Evolutionary conservation across 805 yeast species (phyloP).

Genomic region (Blastobotrys chiropterorum): DNA sequence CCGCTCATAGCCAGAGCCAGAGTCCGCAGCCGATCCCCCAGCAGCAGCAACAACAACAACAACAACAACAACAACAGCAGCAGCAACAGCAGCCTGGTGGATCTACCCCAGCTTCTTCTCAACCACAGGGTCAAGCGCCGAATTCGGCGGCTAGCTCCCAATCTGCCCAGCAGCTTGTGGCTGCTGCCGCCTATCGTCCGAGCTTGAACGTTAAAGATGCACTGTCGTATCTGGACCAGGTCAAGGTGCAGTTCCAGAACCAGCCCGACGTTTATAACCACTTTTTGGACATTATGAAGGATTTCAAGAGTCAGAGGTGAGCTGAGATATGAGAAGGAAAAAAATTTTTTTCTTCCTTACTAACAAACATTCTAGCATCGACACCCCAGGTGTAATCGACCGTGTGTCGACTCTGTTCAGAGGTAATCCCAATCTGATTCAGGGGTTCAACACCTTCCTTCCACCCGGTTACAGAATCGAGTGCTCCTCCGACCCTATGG

Average conservation of each 20-base stretch:
- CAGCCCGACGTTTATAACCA: conserved; percentile 96
- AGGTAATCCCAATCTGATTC: conserved; percentile 87
- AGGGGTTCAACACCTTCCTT: conserved; percentile 94
- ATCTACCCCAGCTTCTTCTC: background rate
- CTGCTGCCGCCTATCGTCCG: conserved; percentile 15
- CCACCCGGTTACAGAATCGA: conserved; percentile 95
- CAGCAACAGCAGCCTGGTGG: conserved; percentile 4
- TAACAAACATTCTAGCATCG: conserved; percentile 41
- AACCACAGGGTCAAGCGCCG: conserved; percentile 17
- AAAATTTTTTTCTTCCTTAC: no score
- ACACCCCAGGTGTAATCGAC: conserved; percentile 97
- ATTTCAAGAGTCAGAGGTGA: conserved; percentile 85
- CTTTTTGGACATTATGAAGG: conserved; percentile 97
- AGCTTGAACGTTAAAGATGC: conserved; percentile 83
- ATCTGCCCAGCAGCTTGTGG: conserved; percentile 21
- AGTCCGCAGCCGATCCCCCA: conserved; percentile 9
- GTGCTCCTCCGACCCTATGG: conserved; percentile 82
- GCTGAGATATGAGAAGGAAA: conserved; percentile 24
- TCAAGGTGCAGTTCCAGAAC: conserved; percentile 81
- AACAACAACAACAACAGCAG: conserved; percentile 12
- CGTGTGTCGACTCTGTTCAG: conserved; percentile 85
- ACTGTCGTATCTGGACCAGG: conserved; percentile 89
- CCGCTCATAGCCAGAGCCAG: conserved; percentile 1
- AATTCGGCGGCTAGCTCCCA: conserved; percentile 6
- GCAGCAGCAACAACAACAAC: conserved; percentile 10